Evolutionary conservation across 2,329 filamentous ascomycete genomes (phyloP), one percentile per base, ranked within the genome.

Genomic region (Stenocarpella maydis): DNA sequence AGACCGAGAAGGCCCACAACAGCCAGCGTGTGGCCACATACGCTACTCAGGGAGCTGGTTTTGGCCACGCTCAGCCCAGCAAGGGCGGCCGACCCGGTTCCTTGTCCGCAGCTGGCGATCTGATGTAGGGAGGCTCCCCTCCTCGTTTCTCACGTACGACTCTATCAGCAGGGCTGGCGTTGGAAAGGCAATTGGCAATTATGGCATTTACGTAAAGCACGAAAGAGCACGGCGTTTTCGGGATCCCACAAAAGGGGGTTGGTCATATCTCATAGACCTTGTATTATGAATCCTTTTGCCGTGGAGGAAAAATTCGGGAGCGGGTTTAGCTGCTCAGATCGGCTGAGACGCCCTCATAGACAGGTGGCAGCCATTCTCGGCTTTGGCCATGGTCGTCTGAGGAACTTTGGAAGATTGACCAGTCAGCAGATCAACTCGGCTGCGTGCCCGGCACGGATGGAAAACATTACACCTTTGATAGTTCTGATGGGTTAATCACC

Each of bases 1-100:
- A 91, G 71, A 65, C 73, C 1, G 74, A 77, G 28, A 81, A 78
- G 72, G 65, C 28, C 12, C 26, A 52, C 28, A 76, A 76, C 58
- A 31, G 74, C 43, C 71, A 71, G 14, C 58, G 55, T 72, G 65
- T 9, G 69, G 69, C 2, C 70, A 31, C 43, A 4, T 63, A 71
- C 28, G 58, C 58, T 19, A 37, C 58, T 26, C 58, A 63, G 28
- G 43, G n/a, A 24, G 2, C 58, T 24, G 75, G 76, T 8, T 77
- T 72, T 58, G 53, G 72, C n/a, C 60, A 72, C 15, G 37, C 74
- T 54, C 68, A 74, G 72, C 21, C 53, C n/a, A 41, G 12, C 43
- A 63, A 63, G 43, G 58, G 58, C n/a, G 58, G 58, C 17, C 69
- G 65, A 9, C 58, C 41, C 31, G 67, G 67, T 28, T 34, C 67